phyloP scores from a whole-genome alignment of 2,329 filamentous ascomycete genomes.

The Nannizzia gypsea region DNA sequence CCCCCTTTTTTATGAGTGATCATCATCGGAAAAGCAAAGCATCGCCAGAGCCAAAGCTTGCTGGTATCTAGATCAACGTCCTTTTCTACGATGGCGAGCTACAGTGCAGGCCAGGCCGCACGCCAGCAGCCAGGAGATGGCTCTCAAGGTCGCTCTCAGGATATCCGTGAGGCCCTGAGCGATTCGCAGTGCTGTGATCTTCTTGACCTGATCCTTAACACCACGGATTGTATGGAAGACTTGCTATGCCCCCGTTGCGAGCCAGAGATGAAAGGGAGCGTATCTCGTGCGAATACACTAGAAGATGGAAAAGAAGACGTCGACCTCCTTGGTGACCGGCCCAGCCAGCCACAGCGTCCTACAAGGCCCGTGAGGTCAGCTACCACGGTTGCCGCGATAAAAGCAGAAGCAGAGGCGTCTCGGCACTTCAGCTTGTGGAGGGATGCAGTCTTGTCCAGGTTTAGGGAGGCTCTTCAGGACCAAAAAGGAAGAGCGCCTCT shows the following conservation, averaged over 20 bases:
- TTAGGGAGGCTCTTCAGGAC: conserved; percentile 55
- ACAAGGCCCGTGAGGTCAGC: conserved; percentile 1
- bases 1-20: not conserved
- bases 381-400: conserved; percentile 30
- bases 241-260: conserved; percentile 9
- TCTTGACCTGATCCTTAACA: conserved; percentile 5
- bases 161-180: conserved; percentile 16
- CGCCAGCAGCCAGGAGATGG: not conserved
- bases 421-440: conserved; percentile 73
- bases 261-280: not conserved
- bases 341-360: not conserved
- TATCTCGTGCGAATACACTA: not conserved
- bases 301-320: not conserved
- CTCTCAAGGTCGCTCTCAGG: conserved; percentile 12
- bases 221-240: conserved; percentile 10
- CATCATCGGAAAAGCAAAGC: not conserved
- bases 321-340: not conserved
- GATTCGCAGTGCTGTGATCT: conserved; percentile 7
- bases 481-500: not conserved
- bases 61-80: not conserved
- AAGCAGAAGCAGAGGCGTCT: conserved; percentile 52
- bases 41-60: not conserved
- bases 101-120: not conserved
- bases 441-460: conserved; percentile 53
- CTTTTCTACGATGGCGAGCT: not conserved